Conservation (phyloP, 495 filamentous ascomycete species). For the Xylaria flabelliformis region DNA sequence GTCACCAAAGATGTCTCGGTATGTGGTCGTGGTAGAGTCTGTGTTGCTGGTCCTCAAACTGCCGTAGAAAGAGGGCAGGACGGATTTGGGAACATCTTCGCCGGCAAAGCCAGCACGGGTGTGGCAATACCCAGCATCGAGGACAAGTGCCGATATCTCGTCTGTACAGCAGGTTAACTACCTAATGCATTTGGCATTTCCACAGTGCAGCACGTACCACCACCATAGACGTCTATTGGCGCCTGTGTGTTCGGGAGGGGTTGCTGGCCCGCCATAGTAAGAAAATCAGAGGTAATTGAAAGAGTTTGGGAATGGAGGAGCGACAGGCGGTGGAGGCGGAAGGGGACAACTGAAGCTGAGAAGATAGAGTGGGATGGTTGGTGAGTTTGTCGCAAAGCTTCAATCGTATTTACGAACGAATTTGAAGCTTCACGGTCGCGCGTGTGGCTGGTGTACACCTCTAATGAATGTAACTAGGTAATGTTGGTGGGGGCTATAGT, state of each 20-base stretch:
- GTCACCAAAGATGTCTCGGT: conserved; percentile 81
- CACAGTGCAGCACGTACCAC: conserved; percentile 63
- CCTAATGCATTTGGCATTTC: conserved; percentile 29
- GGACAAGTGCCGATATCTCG: conserved; percentile 94
- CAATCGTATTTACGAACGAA: background rate
- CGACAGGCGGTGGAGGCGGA: background rate
- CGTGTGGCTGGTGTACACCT: background rate
- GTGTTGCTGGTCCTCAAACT: conserved; percentile 54
- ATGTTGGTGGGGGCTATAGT: background rate
- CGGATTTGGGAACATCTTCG: conserved; percentile 94
- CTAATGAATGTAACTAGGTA: no score
- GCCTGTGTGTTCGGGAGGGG: conserved; percentile 43
- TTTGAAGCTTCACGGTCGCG: conserved; percentile 13
- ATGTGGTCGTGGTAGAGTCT: conserved; percentile 54
- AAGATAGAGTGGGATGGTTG: background rate
- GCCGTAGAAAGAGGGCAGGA: conserved; percentile 87
- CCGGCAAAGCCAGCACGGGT: conserved; percentile 95
- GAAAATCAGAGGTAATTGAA: background rate
- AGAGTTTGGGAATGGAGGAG: background rate
- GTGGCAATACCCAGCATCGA: conserved; percentile 90
- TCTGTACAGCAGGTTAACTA: conserved; percentile 56
- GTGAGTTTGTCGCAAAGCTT: conserved; percentile 7
- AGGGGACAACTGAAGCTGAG: background rate
- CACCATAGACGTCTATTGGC: conserved; percentile 77
- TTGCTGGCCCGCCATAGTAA: conserved; percentile 37